Conservation (phyloP, 768 basidiomycete genomes). For the Rhizopogon sp. region DNA sequence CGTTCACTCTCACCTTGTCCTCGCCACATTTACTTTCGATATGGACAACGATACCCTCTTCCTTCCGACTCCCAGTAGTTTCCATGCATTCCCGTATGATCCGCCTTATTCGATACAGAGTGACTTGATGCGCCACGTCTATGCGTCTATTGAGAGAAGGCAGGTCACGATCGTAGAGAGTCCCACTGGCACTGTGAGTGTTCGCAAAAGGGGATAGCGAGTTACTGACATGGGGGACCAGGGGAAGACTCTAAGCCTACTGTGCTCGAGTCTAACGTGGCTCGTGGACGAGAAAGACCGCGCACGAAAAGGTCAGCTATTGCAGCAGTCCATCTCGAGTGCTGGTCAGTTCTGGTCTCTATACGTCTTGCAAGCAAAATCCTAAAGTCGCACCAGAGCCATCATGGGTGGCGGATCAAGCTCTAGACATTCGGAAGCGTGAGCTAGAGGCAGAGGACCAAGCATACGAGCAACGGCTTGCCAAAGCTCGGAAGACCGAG, state of each 20-base stretch:
- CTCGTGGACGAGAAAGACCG: slow-evolving; percentile 64
- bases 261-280: slow-evolving; percentile 77
- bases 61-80: slow-evolving; percentile 60
- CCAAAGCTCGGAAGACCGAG: slow-evolving; percentile 59
- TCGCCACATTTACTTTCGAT: slow-evolving; percentile 17
- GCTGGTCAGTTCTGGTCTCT: slow-evolving; percentile 14
- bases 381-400: slow-evolving; percentile 35
- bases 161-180: slow-evolving; percentile 83
- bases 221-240: slow-evolving; percentile 23
- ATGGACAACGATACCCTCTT: slow-evolving; percentile 17
- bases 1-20: slow-evolving; percentile 9
- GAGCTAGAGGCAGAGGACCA: slow-evolving; percentile 65
- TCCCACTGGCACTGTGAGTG: slow-evolving; percentile 79
- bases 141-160: slow-evolving; percentile 66
- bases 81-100: slow-evolving; percentile 80
- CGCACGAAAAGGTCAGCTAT: slow-evolving; percentile 60
- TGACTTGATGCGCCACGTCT: slow-evolving; percentile 86
- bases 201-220: neutral
- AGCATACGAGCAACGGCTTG: slow-evolving; percentile 58
- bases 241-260: slow-evolving; percentile 84
- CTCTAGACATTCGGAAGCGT: slow-evolving; percentile 54
- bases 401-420: slow-evolving; percentile 75
- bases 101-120: slow-evolving; percentile 82
- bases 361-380: neutral
- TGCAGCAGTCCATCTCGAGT: slow-evolving; percentile 21